Base-by-base conservation (phyloP, 208 protist species). In the Trypanosoma theileri region DNA sequence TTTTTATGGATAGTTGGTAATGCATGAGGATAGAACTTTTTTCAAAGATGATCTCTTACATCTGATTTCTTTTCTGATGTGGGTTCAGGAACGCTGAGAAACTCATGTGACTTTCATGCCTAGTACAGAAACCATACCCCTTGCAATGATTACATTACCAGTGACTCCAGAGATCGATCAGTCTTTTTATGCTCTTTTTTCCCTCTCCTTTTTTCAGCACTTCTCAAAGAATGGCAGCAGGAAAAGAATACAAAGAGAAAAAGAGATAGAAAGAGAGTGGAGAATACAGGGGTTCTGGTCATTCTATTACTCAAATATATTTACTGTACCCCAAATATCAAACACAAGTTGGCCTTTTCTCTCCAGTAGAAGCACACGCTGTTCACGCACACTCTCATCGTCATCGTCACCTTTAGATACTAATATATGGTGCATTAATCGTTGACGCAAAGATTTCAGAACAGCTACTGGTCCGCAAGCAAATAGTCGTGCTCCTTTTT, bases 321-420 rank as follows among this genome's bases (percentile, higher is more conserved):
- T 85, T 19, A 81, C 73, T 21, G 79, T 82, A 40, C 82, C 84
- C 89, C 89, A 94, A 22, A 86, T 73, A 66, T 94, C 82, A 72
- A 94, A 94, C 48, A 81, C 73, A 44, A 94, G 28, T 59, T 86
- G 78, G 3, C 71, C 63, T 55, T 76, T 78, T 61, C 77, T 62
- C 44, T 92, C 82, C 42, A 94, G 66, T 14, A 86, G 41, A 35
- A 86, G 52, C 10, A 91, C 35, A 9, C 88, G 75, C 66, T 91
- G 85, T 63, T 94, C 80, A 21, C 75, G 69, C 45, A 85, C 62
- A 63, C 89, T 92, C 56, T 89, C 84, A 64, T 92, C 86, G 64
- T 94, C 88, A 61, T 89, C 83, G 6, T 70, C 54, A 58, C 87
- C 86, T 13, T 64, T 54, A 58, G 81, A 77, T 16, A 69, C 65